Evolutionary conservation across 106 monocot species (phyloP), one percentile per base, ranked within the genome.

Genomic region (Acanthochlamys bracteata): DNA sequence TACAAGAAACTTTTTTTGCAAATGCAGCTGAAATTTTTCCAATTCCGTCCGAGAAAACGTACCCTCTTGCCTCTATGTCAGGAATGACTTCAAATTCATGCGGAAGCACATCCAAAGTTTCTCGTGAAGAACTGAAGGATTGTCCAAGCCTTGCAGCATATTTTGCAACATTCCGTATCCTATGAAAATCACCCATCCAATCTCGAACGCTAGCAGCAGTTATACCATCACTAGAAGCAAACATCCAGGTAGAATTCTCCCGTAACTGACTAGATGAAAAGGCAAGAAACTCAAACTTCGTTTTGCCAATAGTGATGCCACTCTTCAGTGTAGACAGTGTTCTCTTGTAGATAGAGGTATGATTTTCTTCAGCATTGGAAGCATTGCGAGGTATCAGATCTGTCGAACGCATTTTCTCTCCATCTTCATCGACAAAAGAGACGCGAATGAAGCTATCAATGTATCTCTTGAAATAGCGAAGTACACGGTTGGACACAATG

Each of bases 211-310:
- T 51, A 26, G 47, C 57, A 16, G 90, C 90, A 70, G 67, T 71
- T 66, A 84, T 39, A 21, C 72, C 78, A n/a, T 19, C 62, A 19
- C 53, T 80, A 46, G 90, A 84, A 64, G 90, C 86, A 82, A 95
- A 95, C 90, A 95, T 90, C 95, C 95, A 95, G 55, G 69, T 56
- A 62, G 95, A 90, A 74, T 71, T 87, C 33, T 95, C 95, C 42
- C 84, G 74, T 45, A 95, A 74, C 61, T 95, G 90, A 41, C 90
- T 95, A 20, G 90, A 77, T 59, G 90, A 95, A 67, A 95, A 95
- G n/a, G 84, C 95, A 45, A 90, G 84, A 64, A 90, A 95, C n/a
- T 90, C 86, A 67, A 90, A 95, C 59, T 82, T 87, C 77, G 84
- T 90, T 41, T 78, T 78, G 25, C 90, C 86, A 40, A 95, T 45